These are phyloP conservation scores for Torulaspora pretoriensis DNA, from an alignment of 1,139 yeast species.

Conservation along the genomic window DNA sequence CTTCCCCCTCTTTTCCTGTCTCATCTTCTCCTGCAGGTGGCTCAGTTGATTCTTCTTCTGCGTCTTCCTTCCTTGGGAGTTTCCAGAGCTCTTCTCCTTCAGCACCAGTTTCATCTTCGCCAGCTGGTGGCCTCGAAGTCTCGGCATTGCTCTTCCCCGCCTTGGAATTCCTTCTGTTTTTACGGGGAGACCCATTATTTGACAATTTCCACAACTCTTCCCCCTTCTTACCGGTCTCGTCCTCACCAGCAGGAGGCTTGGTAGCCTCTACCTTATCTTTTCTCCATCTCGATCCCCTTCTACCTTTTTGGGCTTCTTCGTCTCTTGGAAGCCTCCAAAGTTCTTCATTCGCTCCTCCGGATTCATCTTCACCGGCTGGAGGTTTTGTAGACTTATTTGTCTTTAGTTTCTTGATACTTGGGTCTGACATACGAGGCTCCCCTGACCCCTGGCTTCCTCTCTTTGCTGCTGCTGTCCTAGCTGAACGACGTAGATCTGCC, in stretches of 20 bases:
- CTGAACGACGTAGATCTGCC: conserved; percentile 54
- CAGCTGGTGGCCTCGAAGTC: conserved; percentile 2
- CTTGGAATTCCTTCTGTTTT: conserved; percentile 3
- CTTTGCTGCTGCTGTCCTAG: conserved; percentile 41
- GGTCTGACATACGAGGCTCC: conserved; percentile 11
- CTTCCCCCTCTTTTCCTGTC: background rate
- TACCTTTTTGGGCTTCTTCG: background rate
- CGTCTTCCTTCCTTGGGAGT: background rate
- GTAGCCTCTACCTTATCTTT: background rate
- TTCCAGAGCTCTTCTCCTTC: conserved; percentile 1
- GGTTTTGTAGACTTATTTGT: background rate
- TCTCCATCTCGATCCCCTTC: background rate
- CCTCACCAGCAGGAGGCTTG: conserved; percentile 4
- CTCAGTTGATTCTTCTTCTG: background rate
- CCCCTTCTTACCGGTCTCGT: background rate
- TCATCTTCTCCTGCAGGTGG: conserved; percentile 1
- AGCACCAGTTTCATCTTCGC: conserved; percentile 3
- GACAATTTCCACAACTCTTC: conserved; percentile 4
- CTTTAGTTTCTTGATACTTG: conserved; percentile 6
- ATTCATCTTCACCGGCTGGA: conserved; percentile 4
- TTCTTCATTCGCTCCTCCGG: background rate
- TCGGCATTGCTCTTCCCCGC: background rate
- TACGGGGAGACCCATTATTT: background rate
- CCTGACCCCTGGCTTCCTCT: conserved; percentile 10
- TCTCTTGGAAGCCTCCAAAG: conserved; percentile 3